Base-by-base conservation (phyloP, 768 basidiomycete species). In the Amanita subjunquillea region DNA sequence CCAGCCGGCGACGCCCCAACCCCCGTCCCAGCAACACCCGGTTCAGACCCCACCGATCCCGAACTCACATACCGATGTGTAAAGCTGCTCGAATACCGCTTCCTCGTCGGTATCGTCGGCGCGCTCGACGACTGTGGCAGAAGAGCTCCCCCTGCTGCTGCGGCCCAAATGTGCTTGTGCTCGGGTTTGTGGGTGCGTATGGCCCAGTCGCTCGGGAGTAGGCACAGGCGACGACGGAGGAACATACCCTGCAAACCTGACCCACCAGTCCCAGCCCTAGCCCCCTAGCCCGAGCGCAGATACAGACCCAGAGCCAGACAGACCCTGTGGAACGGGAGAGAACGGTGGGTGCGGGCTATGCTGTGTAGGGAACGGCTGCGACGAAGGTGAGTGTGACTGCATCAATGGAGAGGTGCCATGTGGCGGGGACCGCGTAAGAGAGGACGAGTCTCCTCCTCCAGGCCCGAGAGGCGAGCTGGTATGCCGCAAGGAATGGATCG, bases 71-170 rank as follows among this genome's bases (percentile, higher is more conserved):
- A 86, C 41, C 87, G 75, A 63, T 89, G 81, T 8, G 83, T 80
- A 62, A 91, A 91, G 55, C 81, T 85, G 57, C 84, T 87, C 42
- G 83, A 85, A 67, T 88, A 91, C 6, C 85, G 71, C 63, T 84
- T 85, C 37, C 80, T 69, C 43, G 30, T 46, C n/a, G 13, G 29
- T 9, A 30, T 30, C 29, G 44, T 46, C 41, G 51, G 45, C 56
- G 49, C 27, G 56, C 7, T 38, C 23, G 34, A 36, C 9, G 30
- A 32, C 6, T 17, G 38, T 1, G 15, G 38, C 36, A 29, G 27
- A 29, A 17, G 17, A 17, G 27, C 27, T 29, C 36, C 36, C 17
- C 38, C 38, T 17, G 17, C 17, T 17, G 17, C n/a, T 39, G 46
- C 10, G n/a, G n/a, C 46, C 45, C 27, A 29, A 17, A 17, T 17